Evolutionary conservation across 2,329 filamentous ascomycete genomes (phyloP).

Genomic region (Ophiostoma sp.): DNA sequence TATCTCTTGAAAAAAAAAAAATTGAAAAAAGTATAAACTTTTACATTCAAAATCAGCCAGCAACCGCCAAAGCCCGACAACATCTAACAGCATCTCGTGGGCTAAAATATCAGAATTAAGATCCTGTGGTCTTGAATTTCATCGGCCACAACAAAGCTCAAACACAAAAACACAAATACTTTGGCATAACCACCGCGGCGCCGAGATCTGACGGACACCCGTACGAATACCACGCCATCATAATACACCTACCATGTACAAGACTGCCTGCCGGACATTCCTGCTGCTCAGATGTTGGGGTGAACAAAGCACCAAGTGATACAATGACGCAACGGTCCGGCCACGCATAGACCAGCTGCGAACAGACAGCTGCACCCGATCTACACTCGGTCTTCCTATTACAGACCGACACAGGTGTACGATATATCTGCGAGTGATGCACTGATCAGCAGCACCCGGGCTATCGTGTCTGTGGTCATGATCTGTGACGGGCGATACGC

Average conservation of each 20-base stretch:
- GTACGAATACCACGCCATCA: neutral
- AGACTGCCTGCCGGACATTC: neutral
- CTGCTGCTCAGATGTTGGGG: neutral
- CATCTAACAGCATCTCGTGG: too few species aligned
- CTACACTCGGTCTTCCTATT: neutral
- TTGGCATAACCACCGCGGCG: neutral
- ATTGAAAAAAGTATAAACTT: neutral
- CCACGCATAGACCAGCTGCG: neutral
- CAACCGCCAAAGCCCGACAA: too few species aligned
- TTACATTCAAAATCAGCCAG: too few species aligned
- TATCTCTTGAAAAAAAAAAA: neutral
- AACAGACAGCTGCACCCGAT: neutral
- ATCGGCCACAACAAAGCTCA: too few species aligned
- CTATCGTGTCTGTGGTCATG: neutral
- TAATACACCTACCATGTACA: neutral
- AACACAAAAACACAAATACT: neutral
- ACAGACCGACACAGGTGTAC: neutral
- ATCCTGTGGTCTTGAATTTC: too few species aligned
- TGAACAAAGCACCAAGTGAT: neutral
- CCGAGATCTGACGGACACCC: neutral
- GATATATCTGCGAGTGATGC: neutral
- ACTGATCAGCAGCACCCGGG: conserved; percentile 4
- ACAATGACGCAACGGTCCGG: neutral
- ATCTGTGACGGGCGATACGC: neutral
- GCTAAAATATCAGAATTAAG: too few species aligned